Evolutionary conservation across 768 basidiomycete genomes (phyloP), one percentile per base, ranked within the genome.

Genomic region (Boletus sp.): DNA sequence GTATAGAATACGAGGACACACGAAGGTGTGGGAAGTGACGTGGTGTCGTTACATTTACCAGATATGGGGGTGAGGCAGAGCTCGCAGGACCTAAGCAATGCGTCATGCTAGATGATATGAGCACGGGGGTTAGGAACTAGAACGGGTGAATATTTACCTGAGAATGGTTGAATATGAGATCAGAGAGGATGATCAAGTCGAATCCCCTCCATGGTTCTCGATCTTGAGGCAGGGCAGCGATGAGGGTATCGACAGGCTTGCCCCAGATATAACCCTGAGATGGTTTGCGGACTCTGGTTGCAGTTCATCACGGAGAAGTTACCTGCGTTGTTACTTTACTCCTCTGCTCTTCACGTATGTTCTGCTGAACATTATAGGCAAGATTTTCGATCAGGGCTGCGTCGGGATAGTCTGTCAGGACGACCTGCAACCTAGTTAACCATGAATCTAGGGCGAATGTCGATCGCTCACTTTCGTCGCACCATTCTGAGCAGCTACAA

Each of bases 321-420:
- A 74, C 77, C 58, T 72, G 72, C 4, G 77, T 74, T 7, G 57
- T 56, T 1, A 71, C 67, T 0, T 56, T 52, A 4, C 9, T 52
- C 37, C 59, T 51, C 15, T 58, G 48, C 7, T 61, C 53, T 17
- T 60, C 50, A 37, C 52, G 58, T 3, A 86, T 50, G 63, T 97
- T 97, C 14, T 65, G 58, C 4, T 72, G 64, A 0, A 90, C 79
- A 64, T 98, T 98, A 48, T 79, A 67, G 5, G 70, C 64, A 30
- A 98, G 77, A 67, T 98, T 98, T 3, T 86, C 76, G 25, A 98
- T 69, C 29, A 98, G 79, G 11, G 76, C 67, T 2, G 74, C 62
- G 57, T 98, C 96, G 0, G 96, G 96, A 67, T 98, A 98, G 70
- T 99, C 97, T 0, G 97, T 97, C 44, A 94, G 71, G 3, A 97